Evolutionary conservation across 1,139 yeast species (phyloP).

Genomic region (Suhomyces chickasaworum): DNA sequence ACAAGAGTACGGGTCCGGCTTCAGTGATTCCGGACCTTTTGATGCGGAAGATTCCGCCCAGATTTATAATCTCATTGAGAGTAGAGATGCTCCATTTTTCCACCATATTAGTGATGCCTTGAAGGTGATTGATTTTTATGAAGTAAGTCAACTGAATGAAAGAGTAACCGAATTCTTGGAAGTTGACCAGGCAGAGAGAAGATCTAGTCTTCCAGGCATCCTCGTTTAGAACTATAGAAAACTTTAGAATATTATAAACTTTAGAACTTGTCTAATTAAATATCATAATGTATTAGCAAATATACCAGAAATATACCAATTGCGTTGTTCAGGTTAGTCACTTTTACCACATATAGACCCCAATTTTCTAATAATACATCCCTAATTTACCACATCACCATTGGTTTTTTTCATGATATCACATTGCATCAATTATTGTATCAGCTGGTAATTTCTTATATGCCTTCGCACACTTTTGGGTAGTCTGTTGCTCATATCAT

Average conservation of each 20-base stretch:
- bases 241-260: background rate
- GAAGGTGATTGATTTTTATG: slow-evolving; percentile 43
- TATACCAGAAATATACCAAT: too few relatives aligned
- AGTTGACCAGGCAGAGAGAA: slow-evolving; percentile 10
- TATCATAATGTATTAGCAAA: too few relatives aligned
- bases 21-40: slow-evolving; percentile 5
- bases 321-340: too few relatives aligned
- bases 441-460: background rate
- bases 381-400: too few relatives aligned
- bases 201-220: slow-evolving; percentile 13
- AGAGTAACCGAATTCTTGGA: slow-evolving; percentile 10
- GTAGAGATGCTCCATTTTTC: slow-evolving; percentile 35
- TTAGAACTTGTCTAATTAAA: too few relatives aligned
- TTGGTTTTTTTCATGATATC: too few relatives aligned
- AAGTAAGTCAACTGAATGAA: slow-evolving; percentile 16
- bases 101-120: slow-evolving; percentile 46
- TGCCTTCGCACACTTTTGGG: background rate
- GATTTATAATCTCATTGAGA: slow-evolving; percentile 33
- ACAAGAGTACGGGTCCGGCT: slow-evolving; percentile 2
- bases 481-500: background rate
- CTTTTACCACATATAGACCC: too few relatives aligned
- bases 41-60: slow-evolving; percentile 14
- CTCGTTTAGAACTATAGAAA: background rate
- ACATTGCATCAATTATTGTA: too few relatives aligned
- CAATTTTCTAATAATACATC: too few relatives aligned